These are phyloP conservation scores for Verticillium isaacii DNA, from an alignment of 2,329 filamentous ascomycete genomes.

Conservation along the genomic window DNA sequence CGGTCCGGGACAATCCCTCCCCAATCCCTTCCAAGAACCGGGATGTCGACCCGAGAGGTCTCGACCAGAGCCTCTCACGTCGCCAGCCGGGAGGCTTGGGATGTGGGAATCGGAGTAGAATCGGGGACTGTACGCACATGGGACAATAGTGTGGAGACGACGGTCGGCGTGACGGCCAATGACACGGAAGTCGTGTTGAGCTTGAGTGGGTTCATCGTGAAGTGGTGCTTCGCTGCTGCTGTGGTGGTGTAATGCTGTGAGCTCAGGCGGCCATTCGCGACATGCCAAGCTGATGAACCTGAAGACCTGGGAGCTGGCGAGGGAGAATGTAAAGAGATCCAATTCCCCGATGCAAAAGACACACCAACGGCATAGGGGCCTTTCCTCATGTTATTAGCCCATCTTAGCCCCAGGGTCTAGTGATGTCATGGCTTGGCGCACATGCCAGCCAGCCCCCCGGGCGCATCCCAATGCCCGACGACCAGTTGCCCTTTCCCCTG, in stretches of 20 bases:
- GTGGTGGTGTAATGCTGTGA: not conserved
- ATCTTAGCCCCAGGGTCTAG: conserved; percentile 1
- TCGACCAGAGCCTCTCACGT: not conserved
- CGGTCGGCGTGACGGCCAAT: conserved; percentile 80
- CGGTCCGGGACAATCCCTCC: not conserved
- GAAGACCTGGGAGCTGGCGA: not conserved
- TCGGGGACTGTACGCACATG: conserved; percentile 56
- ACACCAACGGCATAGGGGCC: not conserved
- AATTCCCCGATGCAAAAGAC: not conserved
- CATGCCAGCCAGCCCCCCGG: not conserved
- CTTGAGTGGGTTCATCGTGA: conserved; percentile 38
- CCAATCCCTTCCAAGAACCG: not conserved
- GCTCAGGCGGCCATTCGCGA: not conserved
- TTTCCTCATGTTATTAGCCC: not conserved
- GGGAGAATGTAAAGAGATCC: not conserved
- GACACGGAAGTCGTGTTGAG: conserved; percentile 79
- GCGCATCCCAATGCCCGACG: not conserved
- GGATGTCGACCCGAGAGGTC: not conserved
- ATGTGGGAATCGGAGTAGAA: not conserved
- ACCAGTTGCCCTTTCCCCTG: not conserved
- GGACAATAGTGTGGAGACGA: conserved; percentile 78
- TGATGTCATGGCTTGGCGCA: conserved; percentile 5
- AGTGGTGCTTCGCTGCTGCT: not conserved
- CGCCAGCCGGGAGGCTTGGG: not conserved
- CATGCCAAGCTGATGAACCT: not conserved